Conservation (phyloP, 306 rosid genomes). For the Heteromeles arbutifolia region DNA sequence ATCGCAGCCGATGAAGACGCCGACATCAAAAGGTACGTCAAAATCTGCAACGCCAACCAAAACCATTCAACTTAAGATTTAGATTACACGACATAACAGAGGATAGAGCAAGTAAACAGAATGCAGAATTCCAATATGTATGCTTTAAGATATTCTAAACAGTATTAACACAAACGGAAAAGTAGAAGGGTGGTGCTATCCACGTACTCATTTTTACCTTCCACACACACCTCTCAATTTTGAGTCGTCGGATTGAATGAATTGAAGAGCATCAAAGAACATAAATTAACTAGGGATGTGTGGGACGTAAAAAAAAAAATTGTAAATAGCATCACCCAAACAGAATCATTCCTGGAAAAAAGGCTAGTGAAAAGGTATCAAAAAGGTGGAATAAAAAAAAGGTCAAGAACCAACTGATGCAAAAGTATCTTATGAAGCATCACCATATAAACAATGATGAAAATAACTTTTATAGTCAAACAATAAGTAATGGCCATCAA, state of each 20-base stretch:
- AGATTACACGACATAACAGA: background rate
- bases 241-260: too few relatives aligned
- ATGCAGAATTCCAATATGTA: background rate
- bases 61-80: background rate
- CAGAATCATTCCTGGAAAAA: background rate
- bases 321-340: too few relatives aligned
- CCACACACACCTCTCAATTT: too few relatives aligned
- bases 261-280: too few relatives aligned
- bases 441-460: background rate
- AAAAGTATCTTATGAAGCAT: background rate
- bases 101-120: background rate
- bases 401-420: slow-evolving; percentile 10
- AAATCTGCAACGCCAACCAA: slow-evolving; percentile 37
- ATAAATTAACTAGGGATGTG: rapidly evolving
- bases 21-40: slow-evolving; percentile 77
- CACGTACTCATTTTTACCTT: too few relatives aligned
- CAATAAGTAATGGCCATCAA: background rate
- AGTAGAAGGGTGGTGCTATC: background rate
- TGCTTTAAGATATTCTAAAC: too few relatives aligned
- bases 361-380: slow-evolving; percentile 16
- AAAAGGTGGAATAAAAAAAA: slow-evolving; percentile 9
- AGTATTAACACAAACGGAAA: background rate
- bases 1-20: slow-evolving; percentile 87
- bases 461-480: background rate
- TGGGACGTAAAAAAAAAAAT: too few relatives aligned